Evolutionary conservation across 164 flowering plant species (phyloP).

Genomic region (Liquidambar formosana): DNA sequence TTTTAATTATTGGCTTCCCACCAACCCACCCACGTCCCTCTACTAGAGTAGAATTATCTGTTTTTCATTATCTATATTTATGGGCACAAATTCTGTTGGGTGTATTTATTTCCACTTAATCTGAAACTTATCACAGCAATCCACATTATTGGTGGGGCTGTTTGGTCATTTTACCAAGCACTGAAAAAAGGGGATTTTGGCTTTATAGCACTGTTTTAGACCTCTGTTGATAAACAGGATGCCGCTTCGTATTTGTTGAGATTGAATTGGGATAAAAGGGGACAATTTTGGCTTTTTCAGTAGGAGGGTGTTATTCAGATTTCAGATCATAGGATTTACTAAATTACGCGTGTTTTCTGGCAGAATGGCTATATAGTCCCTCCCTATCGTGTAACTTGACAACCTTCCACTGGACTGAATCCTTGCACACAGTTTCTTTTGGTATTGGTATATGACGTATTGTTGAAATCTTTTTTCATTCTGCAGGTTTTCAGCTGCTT

Average conservation of each 20-base stretch:
- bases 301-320: not conserved
- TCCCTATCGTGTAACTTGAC: not conserved
- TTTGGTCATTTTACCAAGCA: not conserved
- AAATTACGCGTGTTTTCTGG: not conserved
- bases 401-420: not conserved
- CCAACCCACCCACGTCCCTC: not conserved
- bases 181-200: not conserved
- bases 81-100: not conserved
- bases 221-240: not conserved
- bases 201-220: not conserved
- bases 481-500: slow-evolving; percentile 66
- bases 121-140: not conserved
- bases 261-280: not conserved
- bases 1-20: not conserved
- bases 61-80: not conserved
- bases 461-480: not conserved
- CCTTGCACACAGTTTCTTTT: not conserved
- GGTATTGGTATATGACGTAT: not conserved
- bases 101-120: not conserved
- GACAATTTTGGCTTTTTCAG: not conserved
- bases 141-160: not conserved
- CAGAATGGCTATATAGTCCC: not conserved
- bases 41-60: not conserved
- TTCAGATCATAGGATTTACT: not conserved
- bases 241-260: not conserved